These are phyloP conservation scores for Cutaneotrichosporon spelunceum DNA, from an alignment of 1,284 basidiomycete species.

Conservation along the genomic window DNA sequence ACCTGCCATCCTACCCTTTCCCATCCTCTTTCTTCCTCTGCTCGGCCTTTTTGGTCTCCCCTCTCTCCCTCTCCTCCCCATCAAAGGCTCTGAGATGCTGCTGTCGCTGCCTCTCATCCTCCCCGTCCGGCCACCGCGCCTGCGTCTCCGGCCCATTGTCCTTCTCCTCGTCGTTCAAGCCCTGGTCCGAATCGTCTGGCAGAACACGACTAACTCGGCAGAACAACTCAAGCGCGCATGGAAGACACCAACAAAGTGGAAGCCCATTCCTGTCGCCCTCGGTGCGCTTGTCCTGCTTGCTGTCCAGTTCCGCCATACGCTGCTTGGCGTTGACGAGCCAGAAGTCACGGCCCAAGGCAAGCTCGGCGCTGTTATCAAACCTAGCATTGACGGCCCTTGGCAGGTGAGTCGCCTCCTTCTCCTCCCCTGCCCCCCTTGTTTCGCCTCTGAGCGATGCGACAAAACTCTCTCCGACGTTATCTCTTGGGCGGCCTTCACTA, in stretches of 20 bases:
- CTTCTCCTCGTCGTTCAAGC: conserved; percentile 9
- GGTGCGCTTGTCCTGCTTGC: conserved; percentile 81
- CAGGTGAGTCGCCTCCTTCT: conserved; percentile 61
- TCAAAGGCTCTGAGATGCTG: conserved; percentile 7
- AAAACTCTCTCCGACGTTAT: background rate
- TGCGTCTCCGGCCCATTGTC: conserved; percentile 6
- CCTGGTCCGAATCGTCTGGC: conserved; percentile 5
- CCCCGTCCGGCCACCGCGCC: conserved; percentile 4
- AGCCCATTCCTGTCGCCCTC: conserved; percentile 86
- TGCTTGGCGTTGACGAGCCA: conserved; percentile 34
- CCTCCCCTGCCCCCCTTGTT: background rate
- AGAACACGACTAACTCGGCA: conserved; percentile 13
- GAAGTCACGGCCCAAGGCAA: conserved; percentile 53
- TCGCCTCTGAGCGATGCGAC: background rate
- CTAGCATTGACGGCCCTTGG: conserved; percentile 74
- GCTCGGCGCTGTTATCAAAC: conserved; percentile 66
- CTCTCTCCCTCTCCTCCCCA: background rate
- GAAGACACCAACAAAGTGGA: conserved; percentile 92
- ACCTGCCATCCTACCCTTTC: background rate
- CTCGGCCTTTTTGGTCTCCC: background rate
- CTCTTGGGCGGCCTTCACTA: background rate
- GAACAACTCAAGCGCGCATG: conserved; percentile 63
- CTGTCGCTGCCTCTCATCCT: conserved; percentile 10
- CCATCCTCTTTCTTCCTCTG: background rate
- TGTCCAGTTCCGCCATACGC: conserved; percentile 62